Evolutionary conservation across 495 filamentous ascomycete species (phyloP).

Genomic region (Evernia prunastri): DNA sequence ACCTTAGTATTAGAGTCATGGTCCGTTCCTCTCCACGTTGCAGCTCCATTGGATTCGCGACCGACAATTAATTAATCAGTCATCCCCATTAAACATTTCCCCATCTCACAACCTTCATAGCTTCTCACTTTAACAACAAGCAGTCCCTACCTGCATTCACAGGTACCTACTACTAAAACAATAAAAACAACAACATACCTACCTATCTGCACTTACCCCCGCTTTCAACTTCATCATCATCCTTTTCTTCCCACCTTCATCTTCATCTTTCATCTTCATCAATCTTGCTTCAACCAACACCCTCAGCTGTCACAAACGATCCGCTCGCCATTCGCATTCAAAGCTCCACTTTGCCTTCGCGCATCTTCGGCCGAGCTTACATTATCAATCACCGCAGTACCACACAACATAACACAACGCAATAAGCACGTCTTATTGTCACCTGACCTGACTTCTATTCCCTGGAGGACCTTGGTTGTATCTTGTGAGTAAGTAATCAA

Average conservation of each 20-base stretch:
- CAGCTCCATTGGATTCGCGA: constrained; percentile 6
- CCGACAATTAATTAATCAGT: too few relatives aligned
- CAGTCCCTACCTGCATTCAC: not conserved
- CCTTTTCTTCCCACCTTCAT: constrained; percentile 22
- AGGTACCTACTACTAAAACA: constrained; percentile 2
- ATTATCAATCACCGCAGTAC: constrained; percentile 15
- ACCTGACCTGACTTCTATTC: too few relatives aligned
- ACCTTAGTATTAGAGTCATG: too few relatives aligned
- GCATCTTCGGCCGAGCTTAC: constrained; percentile 25
- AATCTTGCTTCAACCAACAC: constrained; percentile 7
- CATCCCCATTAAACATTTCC: too few relatives aligned
- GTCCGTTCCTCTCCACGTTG: constrained; percentile 6
- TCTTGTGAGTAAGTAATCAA: constrained; percentile 27
- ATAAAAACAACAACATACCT: constrained; percentile 11
- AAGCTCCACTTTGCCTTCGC: constrained; percentile 22
- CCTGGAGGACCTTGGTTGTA: constrained; percentile 29
- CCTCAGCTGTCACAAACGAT: not conserved
- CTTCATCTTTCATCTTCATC: constrained; percentile 27
- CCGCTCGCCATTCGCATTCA: constrained; percentile 26
- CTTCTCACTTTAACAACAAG: too few relatives aligned
- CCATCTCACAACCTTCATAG: not conserved
- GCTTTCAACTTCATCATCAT: not conserved
- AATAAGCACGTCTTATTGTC: constrained; percentile 28
- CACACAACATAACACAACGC: constrained; percentile 17
- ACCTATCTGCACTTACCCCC: constrained; percentile 2